Evolutionary conservation across 192 early-diverging fungal species (phyloP), one percentile per base, ranked within the genome.

Genomic region (Globomyces pollinis-pini): DNA sequence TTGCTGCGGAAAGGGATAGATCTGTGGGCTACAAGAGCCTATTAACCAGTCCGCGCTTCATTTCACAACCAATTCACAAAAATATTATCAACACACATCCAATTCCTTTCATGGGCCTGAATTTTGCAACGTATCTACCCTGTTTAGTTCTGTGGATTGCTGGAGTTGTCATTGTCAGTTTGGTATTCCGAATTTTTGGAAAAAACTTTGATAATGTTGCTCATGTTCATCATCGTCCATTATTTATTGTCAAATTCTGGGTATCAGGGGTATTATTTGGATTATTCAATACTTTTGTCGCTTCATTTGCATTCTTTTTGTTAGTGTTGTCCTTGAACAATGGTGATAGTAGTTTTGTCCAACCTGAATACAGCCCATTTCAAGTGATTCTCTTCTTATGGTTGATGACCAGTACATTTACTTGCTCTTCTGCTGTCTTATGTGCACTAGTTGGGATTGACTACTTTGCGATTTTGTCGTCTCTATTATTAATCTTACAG

Each of bases 81-180:
- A n/a, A n/a, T n/a, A n/a, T n/a, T n/a, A n/a, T n/a, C n/a, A 52
- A 52, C 21, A 52, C 21, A 7, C 50, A 52, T 36, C 50, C 50
- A 34, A 36, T 52, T 15, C 13, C 13, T 16, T 12, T 34, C 15
- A 24, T 16, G 6, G 50, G 50, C 5, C 50, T 18, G 18, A 52
- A 52, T 24, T 52, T 52, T 26, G 21, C n/a, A 6, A 52, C 50
- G 16, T 52, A 52, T 3, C n/a, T 52, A 7, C 6, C 23, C 3
- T 12, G 30, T 9, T 15, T 52, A 34, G 50, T 52, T 6, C 30
- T 52, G 16, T 52, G 50, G 50, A 52, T 52, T 18, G 31, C 13
- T 6, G 13, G 50, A 18, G 13, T 52, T 15, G 21, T 26, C 21
- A 52, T 36, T 16, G 26, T 24, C 0, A 18, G 18, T 32, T 7